These are phyloP conservation scores for Sisymbrium irio DNA, from an alignment of 345 rosid species.

Conservation along the genomic window DNA sequence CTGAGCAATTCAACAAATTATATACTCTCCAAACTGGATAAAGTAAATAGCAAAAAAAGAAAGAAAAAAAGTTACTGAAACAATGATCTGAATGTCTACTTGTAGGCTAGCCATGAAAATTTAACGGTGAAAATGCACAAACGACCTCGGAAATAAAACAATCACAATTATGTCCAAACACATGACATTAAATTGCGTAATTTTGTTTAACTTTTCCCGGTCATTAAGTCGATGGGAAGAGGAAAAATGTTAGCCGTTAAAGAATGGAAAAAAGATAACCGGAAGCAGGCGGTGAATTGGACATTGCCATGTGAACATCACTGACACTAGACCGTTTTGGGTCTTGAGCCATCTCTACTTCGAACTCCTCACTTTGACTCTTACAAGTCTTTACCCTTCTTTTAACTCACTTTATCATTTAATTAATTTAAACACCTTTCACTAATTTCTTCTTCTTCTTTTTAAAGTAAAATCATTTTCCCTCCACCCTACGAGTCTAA, in stretches of 20 bases:
- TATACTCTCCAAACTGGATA: background rate
- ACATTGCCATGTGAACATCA: conserved; percentile 56
- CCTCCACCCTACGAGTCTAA: background rate
- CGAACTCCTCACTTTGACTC: conserved; percentile 52
- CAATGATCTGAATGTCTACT: background rate
- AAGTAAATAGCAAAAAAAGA: background rate
- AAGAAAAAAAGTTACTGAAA: background rate
- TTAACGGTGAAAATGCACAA: conserved; percentile 1
- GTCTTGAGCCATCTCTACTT: conserved; percentile 48
- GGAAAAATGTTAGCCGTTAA: conserved; percentile 28
- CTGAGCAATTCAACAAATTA: background rate
- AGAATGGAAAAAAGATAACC: background rate
- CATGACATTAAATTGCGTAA: conserved; percentile 33
- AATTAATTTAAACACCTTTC: conserved; percentile 3
- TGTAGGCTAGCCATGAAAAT: background rate
- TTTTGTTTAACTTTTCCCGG: conserved; percentile 25
- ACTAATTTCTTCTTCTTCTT: background rate
- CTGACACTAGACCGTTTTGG: conserved; percentile 46
- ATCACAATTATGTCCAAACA: conserved; percentile 28
- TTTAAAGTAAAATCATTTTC: background rate
- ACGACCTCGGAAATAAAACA: conserved; percentile 18
- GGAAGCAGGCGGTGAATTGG: conserved; percentile 25
- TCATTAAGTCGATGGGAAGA: conserved; percentile 18
- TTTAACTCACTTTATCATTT: conserved; percentile 22
- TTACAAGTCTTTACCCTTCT: conserved; percentile 24